Conservation (phyloP, 371 early-diverging fungal genomes). For the Batrachochytrium dendrobatidis region DNA sequence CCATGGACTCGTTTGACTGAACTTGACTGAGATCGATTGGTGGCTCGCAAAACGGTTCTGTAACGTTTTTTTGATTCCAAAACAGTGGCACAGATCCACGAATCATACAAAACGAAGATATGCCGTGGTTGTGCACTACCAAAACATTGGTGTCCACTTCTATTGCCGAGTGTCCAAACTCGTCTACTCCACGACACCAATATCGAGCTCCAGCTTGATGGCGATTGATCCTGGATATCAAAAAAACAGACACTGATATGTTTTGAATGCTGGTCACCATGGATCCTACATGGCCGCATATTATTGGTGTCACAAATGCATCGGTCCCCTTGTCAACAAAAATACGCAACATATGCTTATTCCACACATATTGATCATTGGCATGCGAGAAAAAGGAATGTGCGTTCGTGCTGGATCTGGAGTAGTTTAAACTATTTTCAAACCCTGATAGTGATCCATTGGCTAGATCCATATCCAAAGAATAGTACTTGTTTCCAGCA, state of each 20-base stretch:
- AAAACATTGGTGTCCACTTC: slow-evolving; percentile 27
- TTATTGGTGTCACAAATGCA: slow-evolving; percentile 21
- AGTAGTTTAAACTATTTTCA: background rate
- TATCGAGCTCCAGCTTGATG: slow-evolving; percentile 17
- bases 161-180: slow-evolving; percentile 16
- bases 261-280: slow-evolving; percentile 8
- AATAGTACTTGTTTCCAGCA: slow-evolving; percentile 18
- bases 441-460: slow-evolving; percentile 11
- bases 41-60: slow-evolving; percentile 5
- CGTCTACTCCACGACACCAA: slow-evolving; percentile 21
- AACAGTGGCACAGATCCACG: slow-evolving; percentile 24
- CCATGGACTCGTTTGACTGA: background rate
- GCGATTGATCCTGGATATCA: slow-evolving; percentile 20
- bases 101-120: slow-evolving; percentile 17
- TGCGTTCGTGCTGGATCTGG: background rate
- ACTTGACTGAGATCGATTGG: slow-evolving; percentile 7
- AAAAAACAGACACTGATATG: slow-evolving; percentile 2
- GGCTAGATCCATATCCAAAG: slow-evolving; percentile 23
- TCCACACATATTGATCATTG: slow-evolving; percentile 15
- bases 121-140: slow-evolving; percentile 2
- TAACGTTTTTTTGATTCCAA: slow-evolving; percentile 12
- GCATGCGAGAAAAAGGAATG: slow-evolving; percentile 10
- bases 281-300: slow-evolving; percentile 23
- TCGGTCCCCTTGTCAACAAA: slow-evolving; percentile 7
- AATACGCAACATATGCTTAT: slow-evolving; percentile 12